Evolutionary conservation across 2,329 filamentous ascomycete species (phyloP), one percentile per base, ranked within the genome.

Genomic region (Clonostachys solani): DNA sequence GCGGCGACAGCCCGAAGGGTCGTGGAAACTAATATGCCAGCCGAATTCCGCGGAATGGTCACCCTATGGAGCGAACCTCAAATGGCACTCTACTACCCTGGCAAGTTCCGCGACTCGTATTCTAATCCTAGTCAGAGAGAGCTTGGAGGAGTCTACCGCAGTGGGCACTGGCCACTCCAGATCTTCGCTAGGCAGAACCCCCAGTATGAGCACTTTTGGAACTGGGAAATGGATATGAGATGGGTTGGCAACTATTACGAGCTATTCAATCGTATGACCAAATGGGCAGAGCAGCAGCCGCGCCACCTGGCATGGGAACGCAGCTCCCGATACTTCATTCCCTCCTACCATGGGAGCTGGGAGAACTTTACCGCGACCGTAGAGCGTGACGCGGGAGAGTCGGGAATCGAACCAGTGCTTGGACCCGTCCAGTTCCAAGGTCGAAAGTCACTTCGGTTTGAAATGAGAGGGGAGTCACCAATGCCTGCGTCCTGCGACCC

Each of bases 21-120:
- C 57, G 72, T 95, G 60, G 77, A 82, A 60, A 69, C 79, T 59
- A 75, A 85, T 57, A 66, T 87, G 56, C 74, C 88, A 1, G 73
- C 79, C 50, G 88, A 92, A 59, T 95, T 95, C 65, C 87, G 85
- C 60, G 81, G 84, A 50, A 80, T 95, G 63, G 87, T 86, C 41
- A 89, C 86, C 0, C 72, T 95, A 6, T 95, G 90, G 90, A 91
- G 88, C 3, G 89, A 94, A 63, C 77, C 81, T 45, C 88, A 92
- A 65, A 92, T 95, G 87, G 76, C 78, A 48, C 75, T 92, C 47
- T 83, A 89, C 63, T 95, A 95, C 59, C 65, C 78, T 50, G 80
- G 80, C 3, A 78, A 81, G 38, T 85, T 91, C n/a, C 84, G 86
- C 55, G 81, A 84, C 41, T 80, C 84, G 2, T 82, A 84, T 56